Evolutionary conservation across 140 eudicot species (phyloP), one percentile per base, ranked within the genome.

Genomic region (Bidens hawaiensis): DNA sequence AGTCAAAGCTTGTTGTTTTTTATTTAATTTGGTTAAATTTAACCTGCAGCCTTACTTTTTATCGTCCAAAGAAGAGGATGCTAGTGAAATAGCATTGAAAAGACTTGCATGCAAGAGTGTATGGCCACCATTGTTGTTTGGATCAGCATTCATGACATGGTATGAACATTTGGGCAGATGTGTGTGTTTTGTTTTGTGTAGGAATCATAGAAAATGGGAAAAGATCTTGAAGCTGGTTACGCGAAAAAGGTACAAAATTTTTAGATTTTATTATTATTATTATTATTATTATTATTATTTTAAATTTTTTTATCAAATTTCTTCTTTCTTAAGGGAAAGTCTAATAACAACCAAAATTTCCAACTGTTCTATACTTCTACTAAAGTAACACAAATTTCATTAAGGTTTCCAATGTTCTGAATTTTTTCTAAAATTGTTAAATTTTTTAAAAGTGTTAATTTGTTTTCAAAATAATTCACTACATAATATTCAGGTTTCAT

Each of bases 111-210:
- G 64, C 15, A 89, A 79, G 68, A 70, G 67, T 30, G 54, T 89
- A 70, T 89, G 97, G 97, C 95, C 97, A 2, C 95, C 85, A 1
- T 71, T 89, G 46, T 67, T 76, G 59, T 85, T 83, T 42, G 95
- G 89, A 54, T 72, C 93, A 9, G 67, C 97, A 18, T 71, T 89
- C 64, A 89, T 89, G 95, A 80, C 97, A 47, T 85, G 95, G 95
- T 85, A 89, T 15, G 97, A 89, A 71, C 95, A 89, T 65, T 75
- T 90, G 42, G 95, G 97, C 40, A 68, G 95, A 75, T 81, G 84
- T 42, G 79, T 86, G 2, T 90, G 95, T 60, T 86, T 78, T 72
- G 4, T 90, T 30, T 16, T 79, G 25, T 90, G 97, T 75, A 79
- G 89, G 7, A 62, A 86, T 69, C 97, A 89, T 64, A 75, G 68